Percentiles rank a stretch among this genome's conserved stretches.
phyloP scores from a whole-genome alignment of 2,329 filamentous ascomycete genomes.

The Onygena corvina region DNA sequence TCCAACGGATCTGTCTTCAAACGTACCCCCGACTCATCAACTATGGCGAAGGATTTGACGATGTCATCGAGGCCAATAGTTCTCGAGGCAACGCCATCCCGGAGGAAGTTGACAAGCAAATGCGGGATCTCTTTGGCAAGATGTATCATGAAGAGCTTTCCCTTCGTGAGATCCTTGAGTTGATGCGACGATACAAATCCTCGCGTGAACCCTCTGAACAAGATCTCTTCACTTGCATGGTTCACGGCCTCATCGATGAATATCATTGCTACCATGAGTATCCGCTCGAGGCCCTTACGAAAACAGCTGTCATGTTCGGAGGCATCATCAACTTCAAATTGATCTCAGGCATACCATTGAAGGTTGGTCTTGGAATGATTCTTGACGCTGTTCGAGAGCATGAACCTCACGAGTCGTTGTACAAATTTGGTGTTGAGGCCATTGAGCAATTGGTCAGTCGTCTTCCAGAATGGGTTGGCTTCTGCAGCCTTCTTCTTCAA shows the following conservation, averaged over 20 bases:
- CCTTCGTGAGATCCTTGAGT: slow-evolving; percentile 71
- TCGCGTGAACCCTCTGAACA: slow-evolving; percentile 76
- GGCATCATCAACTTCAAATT: slow-evolving; percentile 91
- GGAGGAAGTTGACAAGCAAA: slow-evolving; percentile 66
- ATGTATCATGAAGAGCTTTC: slow-evolving; percentile 92
- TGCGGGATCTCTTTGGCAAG: slow-evolving; percentile 95
- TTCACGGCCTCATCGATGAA: slow-evolving; percentile 93
- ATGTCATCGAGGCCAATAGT: slow-evolving; percentile 78
- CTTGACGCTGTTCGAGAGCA: slow-evolving; percentile 89
- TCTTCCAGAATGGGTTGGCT: slow-evolving; percentile 87
- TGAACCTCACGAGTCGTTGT: slow-evolving; percentile 76
- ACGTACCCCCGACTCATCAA: slow-evolving; percentile 92
- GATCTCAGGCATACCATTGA: slow-evolving; percentile 76
- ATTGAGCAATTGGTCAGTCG: slow-evolving; percentile 76
- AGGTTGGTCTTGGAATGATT: slow-evolving; percentile 94
- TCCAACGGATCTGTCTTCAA: slow-evolving; percentile 81
- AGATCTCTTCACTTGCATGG: slow-evolving; percentile 96
- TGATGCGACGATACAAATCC: slow-evolving; percentile 75
- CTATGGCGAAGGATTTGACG: slow-evolving; percentile 83
- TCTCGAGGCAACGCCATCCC: slow-evolving; percentile 70
- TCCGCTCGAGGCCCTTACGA: slow-evolving; percentile 87
- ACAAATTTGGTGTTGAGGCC: slow-evolving; percentile 93
- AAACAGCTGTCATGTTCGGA: slow-evolving; percentile 90
- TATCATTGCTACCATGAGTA: slow-evolving; percentile 93
- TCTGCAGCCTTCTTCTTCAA: slow-evolving; percentile 72